phyloP scores from a whole-genome alignment of 129 eudicot genomes.

The Lactuca sativa region DNA sequence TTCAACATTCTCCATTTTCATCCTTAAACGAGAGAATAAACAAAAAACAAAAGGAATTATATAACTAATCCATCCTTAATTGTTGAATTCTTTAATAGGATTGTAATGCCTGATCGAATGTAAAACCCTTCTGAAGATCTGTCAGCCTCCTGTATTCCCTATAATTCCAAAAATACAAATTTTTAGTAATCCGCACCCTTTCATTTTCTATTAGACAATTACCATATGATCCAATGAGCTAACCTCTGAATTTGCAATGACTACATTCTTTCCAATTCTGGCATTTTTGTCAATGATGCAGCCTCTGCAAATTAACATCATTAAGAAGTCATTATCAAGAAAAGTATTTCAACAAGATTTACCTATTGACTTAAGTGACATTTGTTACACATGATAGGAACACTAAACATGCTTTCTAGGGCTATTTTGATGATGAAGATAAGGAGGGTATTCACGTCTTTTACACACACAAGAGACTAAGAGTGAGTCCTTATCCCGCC shows the following conservation, averaged over 20 bases:
- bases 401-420: not conserved
- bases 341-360: not conserved
- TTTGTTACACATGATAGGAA: not conserved
- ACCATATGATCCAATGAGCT: not conserved
- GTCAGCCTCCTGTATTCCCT: slow-evolving; percentile 97
- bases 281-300: slow-evolving; percentile 99
- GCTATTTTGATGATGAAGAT: not conserved
- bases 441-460: no score
- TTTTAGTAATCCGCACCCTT: not conserved
- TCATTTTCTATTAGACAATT: not conserved
- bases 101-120: slow-evolving; percentile 87
- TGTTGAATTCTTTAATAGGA: slow-evolving; percentile 66
- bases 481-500: no score
- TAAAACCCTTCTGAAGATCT: slow-evolving; percentile 94
- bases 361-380: not conserved
- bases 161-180: slow-evolving; percentile 25
- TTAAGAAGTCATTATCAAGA: not conserved
- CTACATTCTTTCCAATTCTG: slow-evolving; percentile 89
- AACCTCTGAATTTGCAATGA: slow-evolving; percentile 95
- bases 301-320: slow-evolving; percentile 46
- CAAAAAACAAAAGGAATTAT: slow-evolving; percentile 24
- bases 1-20: slow-evolving; percentile 18
- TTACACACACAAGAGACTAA: no score
- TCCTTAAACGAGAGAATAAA: slow-evolving; percentile 20
- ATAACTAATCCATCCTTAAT: slow-evolving; percentile 84